phyloP scores from a whole-genome alignment of 305 asterid species.

The Fraxinus baroniana region DNA sequence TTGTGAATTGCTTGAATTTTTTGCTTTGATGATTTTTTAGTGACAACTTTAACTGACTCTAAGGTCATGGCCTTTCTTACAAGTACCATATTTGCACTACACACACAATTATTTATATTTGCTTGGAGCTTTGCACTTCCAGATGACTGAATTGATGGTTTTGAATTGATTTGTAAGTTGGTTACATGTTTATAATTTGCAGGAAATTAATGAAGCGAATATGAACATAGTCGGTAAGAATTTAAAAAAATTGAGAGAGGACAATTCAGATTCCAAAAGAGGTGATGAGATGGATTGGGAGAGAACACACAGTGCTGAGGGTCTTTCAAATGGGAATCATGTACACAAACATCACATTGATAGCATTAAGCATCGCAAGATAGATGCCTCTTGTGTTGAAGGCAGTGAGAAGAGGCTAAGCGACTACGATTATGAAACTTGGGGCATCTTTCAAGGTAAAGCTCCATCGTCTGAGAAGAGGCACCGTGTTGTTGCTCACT shows the following conservation, averaged over 20 bases:
- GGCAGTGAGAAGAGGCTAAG: conserved; percentile 22
- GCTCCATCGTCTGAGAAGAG: conserved; percentile 41
- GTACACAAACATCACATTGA: conserved; percentile 23
- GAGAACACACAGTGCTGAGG: conserved; percentile 26
- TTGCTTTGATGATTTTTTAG: conserved; percentile 19
- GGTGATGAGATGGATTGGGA: conserved; percentile 35
- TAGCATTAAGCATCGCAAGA: conserved; percentile 13
- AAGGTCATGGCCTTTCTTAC: conserved; percentile 23
- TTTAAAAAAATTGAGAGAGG: conserved; percentile 27
- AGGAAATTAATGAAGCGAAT: conserved; percentile 44
- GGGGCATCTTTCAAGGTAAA: conserved; percentile 30
- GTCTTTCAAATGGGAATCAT: conserved; percentile 41
- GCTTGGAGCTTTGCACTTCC: conserved; percentile 54
- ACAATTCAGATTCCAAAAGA: conserved; percentile 36
- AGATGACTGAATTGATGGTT: conserved; percentile 82
- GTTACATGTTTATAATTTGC: conserved; percentile 41
- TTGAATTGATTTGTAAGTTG: conserved; percentile 74
- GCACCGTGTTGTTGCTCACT: conserved; percentile 25
- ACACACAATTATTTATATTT: conserved; percentile 41
- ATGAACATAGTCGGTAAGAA: conserved; percentile 29
- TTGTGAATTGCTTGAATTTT: conserved; percentile 5
- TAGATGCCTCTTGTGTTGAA: conserved; percentile 17
- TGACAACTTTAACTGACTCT: conserved; percentile 22
- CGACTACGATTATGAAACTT: conserved; percentile 35
- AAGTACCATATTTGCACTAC: conserved; percentile 39